Evolutionary conservation across 106 monocot species (phyloP), one percentile per base, ranked within the genome.

Genomic region (Allium sativum): DNA sequence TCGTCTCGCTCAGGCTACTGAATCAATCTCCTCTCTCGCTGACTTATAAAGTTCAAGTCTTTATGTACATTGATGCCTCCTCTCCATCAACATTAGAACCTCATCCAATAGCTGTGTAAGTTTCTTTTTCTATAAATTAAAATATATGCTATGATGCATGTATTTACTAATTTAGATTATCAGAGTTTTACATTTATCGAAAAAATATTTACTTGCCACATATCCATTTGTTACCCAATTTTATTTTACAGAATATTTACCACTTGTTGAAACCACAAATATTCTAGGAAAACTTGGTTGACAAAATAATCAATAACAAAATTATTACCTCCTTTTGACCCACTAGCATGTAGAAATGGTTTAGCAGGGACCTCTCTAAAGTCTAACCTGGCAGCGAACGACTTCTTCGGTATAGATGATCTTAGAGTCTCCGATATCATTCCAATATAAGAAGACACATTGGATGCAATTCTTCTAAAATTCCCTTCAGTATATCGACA

Each of bases 41-140:
- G 87, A 87, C 54, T 92, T 92, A 69, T 92, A 92, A 53, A 92
- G 59, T 51, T 92, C 87, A 61, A 92, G 84, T 59, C 88, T 93
- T 68, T 84, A 88, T 8, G 81, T 73, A 55, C 76, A 81, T 53
- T 93, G 87, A 44, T 59, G 58, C 56, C 92, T 82, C 9, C 84
- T 64, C 53, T 88, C 88, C 87, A 88, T 88, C 53, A 88, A 59
- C 14, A 78, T 76, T 1, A 87, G 87, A 77, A 88, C 92, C 79
- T 93, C 92, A 46, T 93, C 87, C 73, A 93, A 74, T 17, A 93
- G 50, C 46, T 44, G 68, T n/a, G 70, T 64, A 64, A 93, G 81
- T 69, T 93, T 84, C 65, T 88, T 93, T 7, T 70, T 81, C 92
- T 93, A 73, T 45, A 70, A 17, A 41, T 52, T 18, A 18, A 53